Evolutionary conservation across 768 basidiomycete genomes (phyloP).

Genomic region (Leucocoprinus leucothites): DNA sequence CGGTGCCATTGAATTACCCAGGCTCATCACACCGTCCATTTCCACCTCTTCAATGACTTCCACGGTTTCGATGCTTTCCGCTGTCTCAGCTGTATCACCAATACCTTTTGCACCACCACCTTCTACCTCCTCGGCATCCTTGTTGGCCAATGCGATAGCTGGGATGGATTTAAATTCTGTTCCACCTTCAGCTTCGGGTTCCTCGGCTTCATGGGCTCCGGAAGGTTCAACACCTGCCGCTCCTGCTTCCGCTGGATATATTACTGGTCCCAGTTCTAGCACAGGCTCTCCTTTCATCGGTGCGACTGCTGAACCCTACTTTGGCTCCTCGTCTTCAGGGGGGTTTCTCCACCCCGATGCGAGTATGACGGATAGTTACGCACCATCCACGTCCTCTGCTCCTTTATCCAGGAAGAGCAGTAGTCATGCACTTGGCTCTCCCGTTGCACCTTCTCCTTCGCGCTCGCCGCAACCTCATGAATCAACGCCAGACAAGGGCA

Average conservation of each 20-base stretch:
- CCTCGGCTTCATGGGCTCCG: slow-evolving; percentile 16
- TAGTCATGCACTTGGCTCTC: slow-evolving; percentile 10
- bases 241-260: neutral
- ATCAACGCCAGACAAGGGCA: slow-evolving; percentile 3
- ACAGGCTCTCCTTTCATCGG: neutral
- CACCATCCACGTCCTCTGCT: neutral
- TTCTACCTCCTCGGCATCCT: slow-evolving; percentile 3
- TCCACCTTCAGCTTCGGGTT: neutral
- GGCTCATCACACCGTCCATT: slow-evolving; percentile 21
- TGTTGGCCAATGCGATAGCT: slow-evolving; percentile 9
- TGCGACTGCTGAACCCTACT: neutral
- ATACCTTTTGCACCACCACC: neutral
- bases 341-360: slow-evolving; percentile 12
- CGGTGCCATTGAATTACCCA: slow-evolving; percentile 34
- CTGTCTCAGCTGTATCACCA: neutral
- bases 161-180: slow-evolving; percentile 1
- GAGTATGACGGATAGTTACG: slow-evolving; percentile 3
- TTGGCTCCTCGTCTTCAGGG: slow-evolving; percentile 10
- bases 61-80: neutral
- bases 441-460: slow-evolving; percentile 2
- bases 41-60: slow-evolving; percentile 2
- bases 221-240: neutral
- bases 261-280: neutral
- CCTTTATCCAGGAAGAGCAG: slow-evolving; percentile 19
- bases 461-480: slow-evolving; percentile 4